Conservation (phyloP, 2,329 filamentous ascomycete genomes). For the Neurospora crassa region DNA sequence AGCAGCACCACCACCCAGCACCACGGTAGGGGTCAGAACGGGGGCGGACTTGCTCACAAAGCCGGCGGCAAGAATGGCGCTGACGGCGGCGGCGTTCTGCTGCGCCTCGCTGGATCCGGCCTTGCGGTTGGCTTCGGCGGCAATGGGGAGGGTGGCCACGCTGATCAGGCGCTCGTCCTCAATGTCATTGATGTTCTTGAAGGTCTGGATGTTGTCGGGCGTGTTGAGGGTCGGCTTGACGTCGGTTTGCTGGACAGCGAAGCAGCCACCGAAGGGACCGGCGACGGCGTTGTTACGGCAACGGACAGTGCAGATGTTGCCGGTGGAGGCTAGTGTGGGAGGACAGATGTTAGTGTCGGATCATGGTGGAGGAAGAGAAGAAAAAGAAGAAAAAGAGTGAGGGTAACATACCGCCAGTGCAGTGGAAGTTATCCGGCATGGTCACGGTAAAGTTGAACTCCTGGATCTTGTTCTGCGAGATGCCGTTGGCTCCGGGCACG, state of each 20-base stretch:
- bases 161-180: constrained; percentile 40
- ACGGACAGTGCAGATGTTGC: constrained; percentile 39
- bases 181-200: constrained; percentile 34
- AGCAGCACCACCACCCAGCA: background rate
- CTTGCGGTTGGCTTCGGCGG: constrained; percentile 35
- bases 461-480: constrained; percentile 45
- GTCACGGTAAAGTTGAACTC: constrained; percentile 47
- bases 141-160: constrained; percentile 37
- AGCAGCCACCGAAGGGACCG: constrained; percentile 45
- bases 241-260: constrained; percentile 47
- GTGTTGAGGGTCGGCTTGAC: constrained; percentile 30
- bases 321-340: constrained; percentile 11
- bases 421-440: constrained; percentile 39
- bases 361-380: background rate
- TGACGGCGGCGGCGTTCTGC: constrained; percentile 23
- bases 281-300: constrained; percentile 49
- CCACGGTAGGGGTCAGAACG: constrained; percentile 5
- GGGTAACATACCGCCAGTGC: constrained; percentile 37
- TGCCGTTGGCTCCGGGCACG: constrained; percentile 46
- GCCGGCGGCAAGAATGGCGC: constrained; percentile 21
- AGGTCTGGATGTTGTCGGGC: constrained; percentile 35
- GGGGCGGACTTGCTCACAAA: constrained; percentile 13
- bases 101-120: constrained; percentile 25
- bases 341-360: background rate
- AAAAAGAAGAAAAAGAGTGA: background rate